Conservation (phyloP, 2,329 filamentous ascomycete genomes). For the Diaporthe citriasiana region DNA sequence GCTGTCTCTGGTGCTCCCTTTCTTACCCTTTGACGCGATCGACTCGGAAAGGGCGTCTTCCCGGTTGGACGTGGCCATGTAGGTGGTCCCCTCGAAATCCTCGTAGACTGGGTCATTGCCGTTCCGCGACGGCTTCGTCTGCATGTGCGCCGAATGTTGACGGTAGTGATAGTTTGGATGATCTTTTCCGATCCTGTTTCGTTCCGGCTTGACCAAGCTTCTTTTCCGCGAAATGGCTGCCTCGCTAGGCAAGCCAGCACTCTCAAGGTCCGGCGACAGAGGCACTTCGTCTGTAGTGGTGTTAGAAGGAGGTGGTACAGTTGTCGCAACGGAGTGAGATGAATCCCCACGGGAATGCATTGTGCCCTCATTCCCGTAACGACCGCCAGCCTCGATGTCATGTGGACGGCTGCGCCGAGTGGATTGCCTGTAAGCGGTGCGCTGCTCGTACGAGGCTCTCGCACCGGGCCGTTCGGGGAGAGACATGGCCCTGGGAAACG, state of each 20-base stretch:
- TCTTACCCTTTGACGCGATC: constrained; percentile 55
- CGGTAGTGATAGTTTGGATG: constrained; percentile 97
- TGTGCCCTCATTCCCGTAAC: constrained; percentile 34
- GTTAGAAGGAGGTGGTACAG: constrained; percentile 65
- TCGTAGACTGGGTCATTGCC: constrained; percentile 92
- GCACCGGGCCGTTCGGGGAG: constrained; percentile 75
- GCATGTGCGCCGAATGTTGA: constrained; percentile 94
- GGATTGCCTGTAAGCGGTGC: constrained; percentile 76
- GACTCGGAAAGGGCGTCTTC: constrained; percentile 62
- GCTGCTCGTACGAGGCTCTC: constrained; percentile 71
- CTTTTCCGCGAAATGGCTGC: constrained; percentile 74
- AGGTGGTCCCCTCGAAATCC: constrained; percentile 76
- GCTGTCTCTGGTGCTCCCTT: constrained; percentile 52
- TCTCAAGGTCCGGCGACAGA: constrained; percentile 62
- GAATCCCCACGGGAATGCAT: constrained; percentile 59
- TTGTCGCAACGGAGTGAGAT: constrained; percentile 71
- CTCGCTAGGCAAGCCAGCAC: constrained; percentile 48
- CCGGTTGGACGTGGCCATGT: constrained; percentile 63
- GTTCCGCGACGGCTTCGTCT: constrained; percentile 88
- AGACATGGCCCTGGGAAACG: constrained; percentile 66
- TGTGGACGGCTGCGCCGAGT: constrained; percentile 74
- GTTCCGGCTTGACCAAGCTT: constrained; percentile 90
- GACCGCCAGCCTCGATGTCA: constrained; percentile 76
- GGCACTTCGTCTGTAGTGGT: constrained; percentile 68
- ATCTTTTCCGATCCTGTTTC: constrained; percentile 85